phyloP scores from a whole-genome alignment of 2,329 filamentous ascomycete species.

The Fusarium subtropicale region DNA sequence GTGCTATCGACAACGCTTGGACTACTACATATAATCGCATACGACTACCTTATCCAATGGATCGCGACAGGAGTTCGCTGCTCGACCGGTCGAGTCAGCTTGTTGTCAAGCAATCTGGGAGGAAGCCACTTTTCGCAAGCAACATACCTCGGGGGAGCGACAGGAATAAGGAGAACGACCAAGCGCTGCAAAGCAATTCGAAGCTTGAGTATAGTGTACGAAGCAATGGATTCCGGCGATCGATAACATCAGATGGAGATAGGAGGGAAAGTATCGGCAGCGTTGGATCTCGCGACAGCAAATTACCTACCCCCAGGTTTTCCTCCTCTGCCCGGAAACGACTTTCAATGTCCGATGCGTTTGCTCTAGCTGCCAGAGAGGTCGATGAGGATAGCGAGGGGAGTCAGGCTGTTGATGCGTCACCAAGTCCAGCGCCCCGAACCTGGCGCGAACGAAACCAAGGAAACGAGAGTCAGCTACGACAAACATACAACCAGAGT shows the following conservation, averaged over 20 bases:
- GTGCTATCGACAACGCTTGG: conserved; percentile 32
- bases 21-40: conserved; percentile 21
- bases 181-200: conserved; percentile 30
- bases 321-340: conserved; percentile 49
- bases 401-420: conserved; percentile 55
- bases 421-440: conserved; percentile 64
- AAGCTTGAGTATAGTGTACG: conserved; percentile 24
- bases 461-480: conserved; percentile 49
- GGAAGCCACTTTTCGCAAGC: conserved; percentile 55
- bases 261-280: conserved; percentile 40
- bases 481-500: conserved; percentile 47
- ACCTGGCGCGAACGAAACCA: conserved; percentile 54
- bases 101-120: conserved; percentile 55
- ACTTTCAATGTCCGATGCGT: conserved; percentile 59
- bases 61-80: conserved; percentile 44
- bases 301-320: conserved; percentile 51
- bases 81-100: conserved; percentile 46
- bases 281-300: conserved; percentile 48
- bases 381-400: conserved; percentile 44
- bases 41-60: conserved; percentile 35
- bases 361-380: conserved; percentile 50
- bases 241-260: conserved; percentile 45
- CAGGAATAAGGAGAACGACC: conserved; percentile 39
- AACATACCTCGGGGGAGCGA: conserved; percentile 41
- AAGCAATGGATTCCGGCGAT: conserved; percentile 38